These are phyloP conservation scores for Aspergillus sp. DNA, from an alignment of 2,329 filamentous ascomycete genomes.

Conservation along the genomic window DNA sequence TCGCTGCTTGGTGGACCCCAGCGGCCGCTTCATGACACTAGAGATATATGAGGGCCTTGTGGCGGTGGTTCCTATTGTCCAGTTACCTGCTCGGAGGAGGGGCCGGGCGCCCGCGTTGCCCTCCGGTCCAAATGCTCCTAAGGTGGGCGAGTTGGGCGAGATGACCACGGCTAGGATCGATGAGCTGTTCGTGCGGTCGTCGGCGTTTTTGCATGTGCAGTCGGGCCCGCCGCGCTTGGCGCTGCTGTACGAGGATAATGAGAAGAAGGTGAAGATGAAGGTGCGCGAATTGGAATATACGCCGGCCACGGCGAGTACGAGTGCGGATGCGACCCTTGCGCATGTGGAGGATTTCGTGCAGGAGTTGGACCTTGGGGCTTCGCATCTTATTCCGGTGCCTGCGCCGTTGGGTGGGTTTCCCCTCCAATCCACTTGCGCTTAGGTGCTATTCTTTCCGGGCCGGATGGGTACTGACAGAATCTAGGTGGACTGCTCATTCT, in stretches of 20 bases:
- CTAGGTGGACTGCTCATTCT: slow-evolving; percentile 71
- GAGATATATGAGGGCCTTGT: slow-evolving; percentile 69
- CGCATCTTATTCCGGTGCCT: slow-evolving; percentile 62
- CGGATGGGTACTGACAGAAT: slow-evolving; percentile 46
- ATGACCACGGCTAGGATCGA: slow-evolving; percentile 63
- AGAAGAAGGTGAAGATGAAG: slow-evolving; percentile 56
- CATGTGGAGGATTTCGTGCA: slow-evolving; percentile 52
- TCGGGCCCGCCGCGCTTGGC: slow-evolving; percentile 60
- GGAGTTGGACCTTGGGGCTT: slow-evolving; percentile 60
- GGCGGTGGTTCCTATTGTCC: slow-evolving; percentile 61
- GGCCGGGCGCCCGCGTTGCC: slow-evolving; percentile 25
- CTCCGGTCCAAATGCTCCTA: slow-evolving; percentile 25
- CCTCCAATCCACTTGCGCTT: neutral
- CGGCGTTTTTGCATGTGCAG: slow-evolving; percentile 61
- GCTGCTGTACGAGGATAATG: slow-evolving; percentile 64
- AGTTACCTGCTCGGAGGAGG: slow-evolving; percentile 52
- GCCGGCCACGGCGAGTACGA: slow-evolving; percentile 44
- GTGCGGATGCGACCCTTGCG: slow-evolving; percentile 55
- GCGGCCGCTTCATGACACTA: slow-evolving; percentile 65
- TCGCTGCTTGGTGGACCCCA: slow-evolving; percentile 80
- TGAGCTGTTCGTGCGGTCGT: slow-evolving; percentile 66
- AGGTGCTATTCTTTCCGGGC: neutral
- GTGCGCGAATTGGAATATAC: slow-evolving; percentile 56
- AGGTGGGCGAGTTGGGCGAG: slow-evolving; percentile 59
- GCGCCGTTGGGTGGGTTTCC: slow-evolving; percentile 50